Evolutionary conservation across 495 filamentous ascomycete genomes (phyloP), one percentile per base, ranked within the genome.

Genomic region (Xylaria nigripes): DNA sequence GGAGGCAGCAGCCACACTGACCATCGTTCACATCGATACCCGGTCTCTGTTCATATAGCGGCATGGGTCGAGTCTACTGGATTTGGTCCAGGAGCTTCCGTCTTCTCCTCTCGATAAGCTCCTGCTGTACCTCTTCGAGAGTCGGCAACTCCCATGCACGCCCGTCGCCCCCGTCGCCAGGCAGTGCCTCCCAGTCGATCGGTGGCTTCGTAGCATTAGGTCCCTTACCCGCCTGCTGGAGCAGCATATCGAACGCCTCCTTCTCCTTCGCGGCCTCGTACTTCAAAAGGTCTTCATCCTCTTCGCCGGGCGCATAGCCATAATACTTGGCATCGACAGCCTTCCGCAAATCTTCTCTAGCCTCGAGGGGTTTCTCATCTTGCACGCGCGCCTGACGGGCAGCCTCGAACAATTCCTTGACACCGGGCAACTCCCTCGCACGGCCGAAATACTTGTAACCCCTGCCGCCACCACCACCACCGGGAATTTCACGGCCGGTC

Each of bases 281-380:
- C 45, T 72, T 82, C 52, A 97, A 63, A 63, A 97, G 64, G 44
- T 79, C 81, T 0, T 87, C 90, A 70, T 96, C 93, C 70, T 96
- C 93, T 69, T 97, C 93, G 63, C 91, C 89, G 22, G 92, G 78
- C 60, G 89, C 89, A 68, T 95, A 98, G 29, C 93, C 93, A 64
- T 96, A 98, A 63, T 98, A 98, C 45, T 84, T 85, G 18, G 94
- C 94, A 77, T 98, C 89, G 3, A 97, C 90, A 59, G 85, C 80
- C 72, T 78, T 84, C 55, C 89, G 77, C 70, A 97, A 69, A 63
- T 96, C 90, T 9, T 70, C 70, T 36, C 77, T 66, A 40, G 75
- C 73, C 55, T 81, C 89, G 63, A 80, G 65, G 9, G 79, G 79
- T 51, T 78, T 85, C 63, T 79, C 78, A 51, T 77, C 72, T 9